A percentile compares a stretch with the other conserved stretches of the same genome.
phyloP scores from a whole-genome alignment of 2,329 filamentous ascomycete genomes.

The Curvularia sp. region DNA sequence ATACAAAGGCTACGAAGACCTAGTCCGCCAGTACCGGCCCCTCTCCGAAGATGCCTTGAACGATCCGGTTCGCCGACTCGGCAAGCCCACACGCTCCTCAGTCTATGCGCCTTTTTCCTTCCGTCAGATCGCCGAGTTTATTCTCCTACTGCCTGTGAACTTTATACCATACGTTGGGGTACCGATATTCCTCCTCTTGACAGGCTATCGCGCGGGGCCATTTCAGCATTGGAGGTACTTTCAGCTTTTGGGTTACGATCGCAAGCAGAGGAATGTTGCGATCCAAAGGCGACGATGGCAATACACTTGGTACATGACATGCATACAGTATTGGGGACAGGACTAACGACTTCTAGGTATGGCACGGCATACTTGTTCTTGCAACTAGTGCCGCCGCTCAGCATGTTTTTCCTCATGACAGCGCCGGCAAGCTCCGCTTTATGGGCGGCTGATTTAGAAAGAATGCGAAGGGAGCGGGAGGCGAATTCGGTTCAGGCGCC shows the following conservation, averaged over 20 bases:
- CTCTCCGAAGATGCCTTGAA: conserved; percentile 71
- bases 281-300: conserved; percentile 74
- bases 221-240: conserved; percentile 93
- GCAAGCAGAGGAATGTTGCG: conserved; percentile 75
- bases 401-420: conserved; percentile 93
- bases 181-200: conserved; percentile 85
- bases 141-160: conserved; percentile 74
- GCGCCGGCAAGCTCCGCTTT: conserved; percentile 84
- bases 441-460: conserved; percentile 82
- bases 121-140: conserved; percentile 86
- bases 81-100: conserved; percentile 77
- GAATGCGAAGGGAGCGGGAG: conserved; percentile 35
- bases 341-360: conserved; percentile 62
- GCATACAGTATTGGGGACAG: not conserved
- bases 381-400: conserved; percentile 86
- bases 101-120: conserved; percentile 89
- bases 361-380: conserved; percentile 83
- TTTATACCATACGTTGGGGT: conserved; percentile 84
- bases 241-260: conserved; percentile 75
- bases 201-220: conserved; percentile 85
- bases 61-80: conserved; percentile 79
- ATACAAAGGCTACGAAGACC: conserved; percentile 71
- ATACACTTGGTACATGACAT: conserved; percentile 73
- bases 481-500: conserved; percentile 26
- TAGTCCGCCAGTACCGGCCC: conserved; percentile 55